These are phyloP conservation scores for Podaxis pistillaris DNA, from an alignment of 768 basidiomycete species.

Conservation along the genomic window DNA sequence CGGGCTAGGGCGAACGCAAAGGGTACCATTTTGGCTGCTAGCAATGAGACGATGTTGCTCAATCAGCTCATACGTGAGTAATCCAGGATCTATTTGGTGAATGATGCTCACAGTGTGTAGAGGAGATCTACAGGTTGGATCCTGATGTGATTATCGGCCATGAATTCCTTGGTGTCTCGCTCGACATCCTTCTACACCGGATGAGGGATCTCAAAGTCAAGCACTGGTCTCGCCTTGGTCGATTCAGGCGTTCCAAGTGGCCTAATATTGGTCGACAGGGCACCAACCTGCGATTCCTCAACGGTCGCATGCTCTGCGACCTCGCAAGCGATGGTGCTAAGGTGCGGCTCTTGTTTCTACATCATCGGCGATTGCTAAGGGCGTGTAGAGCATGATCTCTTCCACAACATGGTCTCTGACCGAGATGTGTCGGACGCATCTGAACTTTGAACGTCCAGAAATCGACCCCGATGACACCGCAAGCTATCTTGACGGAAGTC, in stretches of 20 bases:
- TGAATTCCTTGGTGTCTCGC: constrained; percentile 85
- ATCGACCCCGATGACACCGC: constrained; percentile 96
- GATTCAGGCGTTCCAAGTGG: constrained; percentile 84
- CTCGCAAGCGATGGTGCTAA: constrained; percentile 93
- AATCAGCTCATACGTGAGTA: constrained; percentile 71
- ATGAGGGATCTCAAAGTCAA: constrained; percentile 90
- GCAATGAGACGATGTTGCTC: constrained; percentile 83
- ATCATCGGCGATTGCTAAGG: background rate
- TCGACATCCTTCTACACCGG: constrained; percentile 88
- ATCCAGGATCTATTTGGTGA: background rate
- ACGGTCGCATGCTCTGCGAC: constrained; percentile 88
- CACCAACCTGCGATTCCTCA: constrained; percentile 78
- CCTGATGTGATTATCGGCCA: constrained; percentile 95
- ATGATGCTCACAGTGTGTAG: constrained; percentile 32
- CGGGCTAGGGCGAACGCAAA: constrained; percentile 62
- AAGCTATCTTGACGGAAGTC: constrained; percentile 81
- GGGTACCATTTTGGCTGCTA: constrained; percentile 69
- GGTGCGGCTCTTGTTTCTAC: constrained; percentile 38
- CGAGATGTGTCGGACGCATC: constrained; percentile 93
- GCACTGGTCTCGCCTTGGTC: constrained; percentile 91
- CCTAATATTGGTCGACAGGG: constrained; percentile 80
- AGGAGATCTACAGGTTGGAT: constrained; percentile 79
- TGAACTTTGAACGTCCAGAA: constrained; percentile 85
- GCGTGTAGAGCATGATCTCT: constrained; percentile 82
- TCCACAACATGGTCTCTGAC: constrained; percentile 98